A percentile compares a stretch with the other conserved stretches of the same genome.
phyloP scores from a whole-genome alignment of 2,329 filamentous ascomycete species.

The Colletotrichum lindemuthianum region DNA sequence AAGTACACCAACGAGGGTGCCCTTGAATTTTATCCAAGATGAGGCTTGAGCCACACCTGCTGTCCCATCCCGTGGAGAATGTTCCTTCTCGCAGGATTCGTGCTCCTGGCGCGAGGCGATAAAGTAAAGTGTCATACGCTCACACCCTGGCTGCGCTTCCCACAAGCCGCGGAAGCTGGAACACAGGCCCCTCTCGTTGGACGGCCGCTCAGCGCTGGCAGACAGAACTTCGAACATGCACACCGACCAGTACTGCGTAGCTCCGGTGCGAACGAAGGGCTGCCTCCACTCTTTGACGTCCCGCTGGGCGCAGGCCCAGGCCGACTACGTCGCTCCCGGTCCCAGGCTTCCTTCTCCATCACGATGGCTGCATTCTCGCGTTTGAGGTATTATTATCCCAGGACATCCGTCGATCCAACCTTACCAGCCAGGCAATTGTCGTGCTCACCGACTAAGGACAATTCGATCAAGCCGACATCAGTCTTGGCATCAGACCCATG shows the following conservation, averaged over 20 bases:
- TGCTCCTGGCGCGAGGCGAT: neutral
- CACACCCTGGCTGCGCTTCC: constrained; percentile 12
- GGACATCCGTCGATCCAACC: neutral
- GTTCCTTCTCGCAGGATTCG: constrained; percentile 8
- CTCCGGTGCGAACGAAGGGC: neutral
- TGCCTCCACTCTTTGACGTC: constrained; percentile 2
- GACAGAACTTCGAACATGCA: neutral
- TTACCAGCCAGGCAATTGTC: neutral
- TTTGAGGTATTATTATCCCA: constrained; percentile 15
- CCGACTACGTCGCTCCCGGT: constrained; percentile 4
- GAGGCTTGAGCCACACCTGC: constrained; percentile 17
- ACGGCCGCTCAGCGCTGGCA: neutral
- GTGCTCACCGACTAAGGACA: constrained; percentile 2
- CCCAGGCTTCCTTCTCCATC: constrained; percentile 12
- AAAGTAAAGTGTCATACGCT: neutral
- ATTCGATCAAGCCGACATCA: constrained; percentile 8
- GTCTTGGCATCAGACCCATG: neutral
- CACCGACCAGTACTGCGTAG: constrained; percentile 7
- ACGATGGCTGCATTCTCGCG: constrained; percentile 15
- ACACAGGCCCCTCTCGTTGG: constrained; percentile 9
- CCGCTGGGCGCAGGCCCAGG: constrained; percentile 8
- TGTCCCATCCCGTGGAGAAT: constrained; percentile 14
- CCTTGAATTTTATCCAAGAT: constrained; percentile 2
- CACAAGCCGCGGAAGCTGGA: neutral
- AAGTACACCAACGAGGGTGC: constrained; percentile 7